Base-by-base conservation (phyloP, 352 stramenopile species). In the Phytophthora nicotianae region DNA sequence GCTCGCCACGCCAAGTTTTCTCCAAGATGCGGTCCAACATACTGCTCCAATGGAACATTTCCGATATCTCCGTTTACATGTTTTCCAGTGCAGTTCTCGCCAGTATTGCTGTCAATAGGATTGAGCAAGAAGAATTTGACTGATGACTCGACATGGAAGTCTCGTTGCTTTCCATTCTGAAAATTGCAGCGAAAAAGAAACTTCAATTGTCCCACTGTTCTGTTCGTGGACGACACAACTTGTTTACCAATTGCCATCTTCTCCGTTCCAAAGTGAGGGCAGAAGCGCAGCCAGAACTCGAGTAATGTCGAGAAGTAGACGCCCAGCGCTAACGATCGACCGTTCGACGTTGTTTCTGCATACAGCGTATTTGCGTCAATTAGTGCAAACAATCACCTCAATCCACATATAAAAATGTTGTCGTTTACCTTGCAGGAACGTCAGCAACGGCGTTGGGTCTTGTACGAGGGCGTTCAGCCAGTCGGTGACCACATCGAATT, bases 71-170 rank as follows among this genome's bases (percentile, higher is more conserved):
- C 45, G 0, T 4, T 27, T 42, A 8, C 29, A 27, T 33, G 4
- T 19, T 37, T 32, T 13, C 3, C 16, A 52, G 6, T 14, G 33
- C 7, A 29, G 13, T 2, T 23, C 3, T 40, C 8, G 1, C 37
- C 29, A 26, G 19, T 26, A 1, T 48, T 14, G 13, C 51, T 68
- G 7, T 72, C 19, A 20, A 79, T 50, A 17, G 77, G 66, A 53
- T 86, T 77, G 10, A 91, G 50, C 43, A 93, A 45, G 58, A 93
- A 93, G 51, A 91, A 93, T 57, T 93, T 93, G 65, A 93, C 77
- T 2, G 83, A 91, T 17, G 75, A 86, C 57, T 93, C 81, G n/a
- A 90, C 79, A 50, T 93, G 83, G 35, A 79, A 78, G 55, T 90
- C 72, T 32, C 59, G 49, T 7, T 59, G 56, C 23, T 62, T 33